Evolutionary conservation across 352 stramenopile genomes (phyloP).

Genomic region (Thraustochytrium aureum): DNA sequence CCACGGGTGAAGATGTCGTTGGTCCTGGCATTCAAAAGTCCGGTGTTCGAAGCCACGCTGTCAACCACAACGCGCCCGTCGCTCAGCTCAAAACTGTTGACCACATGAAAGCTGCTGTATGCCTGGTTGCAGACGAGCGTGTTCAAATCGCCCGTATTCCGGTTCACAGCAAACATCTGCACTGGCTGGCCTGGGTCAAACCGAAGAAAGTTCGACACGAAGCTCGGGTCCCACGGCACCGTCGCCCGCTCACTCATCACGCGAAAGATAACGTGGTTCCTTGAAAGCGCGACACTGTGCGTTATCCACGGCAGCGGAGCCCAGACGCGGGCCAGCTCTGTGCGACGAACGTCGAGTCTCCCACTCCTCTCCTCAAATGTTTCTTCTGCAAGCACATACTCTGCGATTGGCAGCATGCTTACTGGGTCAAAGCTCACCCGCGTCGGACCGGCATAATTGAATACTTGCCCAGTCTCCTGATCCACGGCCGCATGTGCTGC

Average conservation of each 20-base stretch:
- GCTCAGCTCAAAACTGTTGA: constrained; percentile 23
- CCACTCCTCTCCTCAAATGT: too few species aligned
- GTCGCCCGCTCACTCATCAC: constrained; percentile 22
- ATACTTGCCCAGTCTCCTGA: constrained; percentile 24
- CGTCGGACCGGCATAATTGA: constrained; percentile 42
- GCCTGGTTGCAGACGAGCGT: constrained; percentile 20
- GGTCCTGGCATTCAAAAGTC: constrained; percentile 33
- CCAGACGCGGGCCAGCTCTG: constrained; percentile 5
- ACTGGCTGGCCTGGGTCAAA: background rate
- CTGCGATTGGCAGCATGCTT: constrained; percentile 19
- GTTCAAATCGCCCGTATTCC: background rate
- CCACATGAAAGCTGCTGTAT: constrained; percentile 51
- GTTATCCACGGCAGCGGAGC: constrained; percentile 33
- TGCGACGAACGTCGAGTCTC: background rate
- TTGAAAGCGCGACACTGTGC: constrained; percentile 33
- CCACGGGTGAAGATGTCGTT: constrained; percentile 25
- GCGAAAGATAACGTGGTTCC: constrained; percentile 36
- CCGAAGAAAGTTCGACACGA: constrained; percentile 27
- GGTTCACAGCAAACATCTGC: background rate
- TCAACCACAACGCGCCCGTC: constrained; percentile 12
- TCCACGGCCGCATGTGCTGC: constrained; percentile 41
- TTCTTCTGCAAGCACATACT: constrained; percentile 33
- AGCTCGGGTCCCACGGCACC: background rate
- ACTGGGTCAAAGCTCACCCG: background rate
- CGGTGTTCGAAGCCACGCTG: constrained; percentile 22